Evolutionary conservation across 163 green algal genomes (phyloP), one percentile per base, ranked within the genome.

Genomic region (Coccomyxa subellipsoidea): DNA sequence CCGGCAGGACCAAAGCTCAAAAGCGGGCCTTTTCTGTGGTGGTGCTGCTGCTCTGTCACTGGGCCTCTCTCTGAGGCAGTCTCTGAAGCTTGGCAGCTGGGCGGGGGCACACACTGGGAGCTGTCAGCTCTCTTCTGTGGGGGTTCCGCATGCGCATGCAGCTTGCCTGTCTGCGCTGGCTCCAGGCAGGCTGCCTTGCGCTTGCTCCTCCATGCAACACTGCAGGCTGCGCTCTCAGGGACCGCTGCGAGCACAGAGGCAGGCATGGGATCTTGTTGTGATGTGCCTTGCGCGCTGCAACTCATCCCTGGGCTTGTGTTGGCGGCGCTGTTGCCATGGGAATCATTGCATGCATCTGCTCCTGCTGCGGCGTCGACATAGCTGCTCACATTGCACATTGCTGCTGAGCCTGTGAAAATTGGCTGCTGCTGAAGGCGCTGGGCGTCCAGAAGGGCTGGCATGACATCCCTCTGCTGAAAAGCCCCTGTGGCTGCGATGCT

Each of bases 91-190:
- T 0, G 37, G 37, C 40, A 8, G 23, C 77, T 40, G 47, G 27
- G 37, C 82, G 77, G 32, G 82, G 78, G 12, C 82, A 27, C 34
- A 77, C 18, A 10, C 18, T 47, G 71, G 32, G 29, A 9, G 66
- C 32, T 23, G 21, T 1, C 21, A 27, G 15, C 23, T 7, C 47
- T 59, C 47, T 59, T 59, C 15, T 59, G 47, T 59, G 47, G 47
- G 23, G 15, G 21, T 7, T 59, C 47, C 5, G 47, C 15, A 12
- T 59, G 47, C 23, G 1, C 47, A 59, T 12, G 47, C 21, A 23
- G 47, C 47, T 27, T 27, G 47, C 47, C 47, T 7, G 47, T 59
- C 15, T 12, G 15, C 1, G 47, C 47, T 7, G 47, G 47, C 47
- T 59, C 47, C 47, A 59, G 47, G 47, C 47, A 59, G 21, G 47